Evolutionary conservation across 2,329 filamentous ascomycete genomes (phyloP), one percentile per base, ranked within the genome.

Genomic region (Aspergillus alliaceus): DNA sequence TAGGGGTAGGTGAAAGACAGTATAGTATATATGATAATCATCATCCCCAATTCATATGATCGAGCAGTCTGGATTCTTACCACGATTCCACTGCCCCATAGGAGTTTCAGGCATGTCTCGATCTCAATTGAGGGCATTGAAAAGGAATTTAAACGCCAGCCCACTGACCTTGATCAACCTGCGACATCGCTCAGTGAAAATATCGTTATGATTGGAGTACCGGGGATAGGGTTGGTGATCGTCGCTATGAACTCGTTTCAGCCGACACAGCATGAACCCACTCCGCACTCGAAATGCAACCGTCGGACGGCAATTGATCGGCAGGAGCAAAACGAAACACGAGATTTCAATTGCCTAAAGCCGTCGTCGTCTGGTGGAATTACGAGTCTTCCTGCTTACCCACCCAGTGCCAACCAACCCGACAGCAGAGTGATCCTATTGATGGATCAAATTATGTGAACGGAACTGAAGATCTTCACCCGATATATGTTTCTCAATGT

Each of bases 221-320:
- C 25, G 15, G 18, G 7, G 44, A 31, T 47, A 47, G 25, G 9
- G 44, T 48, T 32, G 18, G 11, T 14, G 44, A 48, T 48, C 44
- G 27, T 48, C 40, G 44, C 32, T 27, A 20, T 34, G 44, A 22
- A n/a, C 32, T 48, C n/a, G 44, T 48, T 48, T 48, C 44, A 48
- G 44, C 27, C 18, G 15, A 29, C 25, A 14, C 42, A 46, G 14
- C 22, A 20, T 32, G 4, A 31, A 48, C 20, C 44, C 44, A 48
- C 44, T 48, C 44, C n/a, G 27, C 27, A 22, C n/a, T 20, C 44
- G 25, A 47, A 32, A 47, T n/a, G 11, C 11, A 22, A n/a, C n/a
- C n/a, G n/a, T n/a, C n/a, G n/a, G n/a, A n/a, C 44, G 44, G 44
- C 14, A 48, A 48, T 15, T 48, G 44, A 48, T 48, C 44, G 44